Evolutionary conservation across 306 rosid species (phyloP).

Genomic region (Corylus americana): DNA sequence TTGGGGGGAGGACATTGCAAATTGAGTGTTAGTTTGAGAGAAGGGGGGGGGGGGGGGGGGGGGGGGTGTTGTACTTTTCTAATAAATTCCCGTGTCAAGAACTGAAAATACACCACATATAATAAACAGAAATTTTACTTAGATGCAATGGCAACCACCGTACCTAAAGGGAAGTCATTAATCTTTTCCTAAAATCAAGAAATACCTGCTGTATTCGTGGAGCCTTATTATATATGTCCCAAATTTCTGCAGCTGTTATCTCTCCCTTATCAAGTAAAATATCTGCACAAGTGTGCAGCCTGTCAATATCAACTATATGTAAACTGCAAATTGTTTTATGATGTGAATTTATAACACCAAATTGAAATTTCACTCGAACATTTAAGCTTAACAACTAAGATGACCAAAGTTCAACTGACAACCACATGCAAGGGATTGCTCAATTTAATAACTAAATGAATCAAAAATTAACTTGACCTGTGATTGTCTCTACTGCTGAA

Average conservation of each 20-base stretch:
- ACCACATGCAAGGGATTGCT: conserved; percentile 8
- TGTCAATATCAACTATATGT: conserved; percentile 15
- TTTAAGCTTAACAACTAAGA: not conserved
- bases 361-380: conserved; percentile 1
- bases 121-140: not conserved
- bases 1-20: too few relatives aligned
- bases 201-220: conserved; percentile 75
- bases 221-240: conserved; percentile 69
- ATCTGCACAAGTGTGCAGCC: conserved; percentile 53
- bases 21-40: too few relatives aligned
- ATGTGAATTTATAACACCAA: conserved; percentile 7
- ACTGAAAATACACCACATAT: not conserved
- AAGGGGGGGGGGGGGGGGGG: fast-evolving
- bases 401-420: conserved; percentile 11
- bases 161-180: conserved; percentile 16
- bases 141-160: conserved; percentile 3
- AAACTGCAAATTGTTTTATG: conserved; percentile 12
- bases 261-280: conserved; percentile 79
- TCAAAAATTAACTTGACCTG: conserved; percentile 57
- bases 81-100: not conserved
- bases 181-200: conserved; percentile 21
- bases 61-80: too few relatives aligned
- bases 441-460: conserved; percentile 25
- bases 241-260: conserved; percentile 78
- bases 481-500: conserved; percentile 87